Evolutionary conservation across 2,329 filamentous ascomycete species (phyloP), one percentile per base, ranked within the genome.

Genomic region (Alternaria sp.): DNA sequence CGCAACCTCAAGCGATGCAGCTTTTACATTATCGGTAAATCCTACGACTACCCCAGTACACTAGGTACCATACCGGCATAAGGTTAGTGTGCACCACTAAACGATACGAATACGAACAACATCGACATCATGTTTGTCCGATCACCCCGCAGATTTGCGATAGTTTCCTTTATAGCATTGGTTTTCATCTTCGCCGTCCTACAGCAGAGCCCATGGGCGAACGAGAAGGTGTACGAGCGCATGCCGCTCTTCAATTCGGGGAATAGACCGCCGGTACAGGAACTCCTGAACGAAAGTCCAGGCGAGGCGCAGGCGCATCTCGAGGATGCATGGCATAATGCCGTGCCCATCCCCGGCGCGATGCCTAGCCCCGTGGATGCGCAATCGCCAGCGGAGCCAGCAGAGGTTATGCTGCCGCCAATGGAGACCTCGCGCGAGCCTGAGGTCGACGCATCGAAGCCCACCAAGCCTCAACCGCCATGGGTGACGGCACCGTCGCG

Each of bases 131-230:
- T 79, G 77, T 69, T 79, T 51, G 62, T 78, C 57, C 73, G 76
- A 47, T 79, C 79, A 60, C 78, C 79, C 8, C 77, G 79, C 68
- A 78, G 76, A 68, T 75, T 82, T 65, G 72, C 71, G 32, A 66
- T 82, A 57, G 65, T 81, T 58, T 74, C 73, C 23, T 71, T 79
- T 36, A 57, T 81, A 52, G 69, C 75, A 19, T 78, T 82, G 61
- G 45, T 73, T 59, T 73, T 76, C 56, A 65, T 77, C 44, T 68
- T 78, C 56, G 66, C 64, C n/a, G 65, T 77, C 8, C 57, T 76
- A 44, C 70, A 71, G 32, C 70, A 74, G 45, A 71, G 71, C n/a
- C 74, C 75, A 19, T 77, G 74, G 74, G 63, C 67, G 4, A 64
- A 67, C 13, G 59, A 68, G 25, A 60, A 62, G 23, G 69, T 74